phyloP scores from a whole-genome alignment of 441 rosid genomes.

The Adansonia rubrostipa region DNA sequence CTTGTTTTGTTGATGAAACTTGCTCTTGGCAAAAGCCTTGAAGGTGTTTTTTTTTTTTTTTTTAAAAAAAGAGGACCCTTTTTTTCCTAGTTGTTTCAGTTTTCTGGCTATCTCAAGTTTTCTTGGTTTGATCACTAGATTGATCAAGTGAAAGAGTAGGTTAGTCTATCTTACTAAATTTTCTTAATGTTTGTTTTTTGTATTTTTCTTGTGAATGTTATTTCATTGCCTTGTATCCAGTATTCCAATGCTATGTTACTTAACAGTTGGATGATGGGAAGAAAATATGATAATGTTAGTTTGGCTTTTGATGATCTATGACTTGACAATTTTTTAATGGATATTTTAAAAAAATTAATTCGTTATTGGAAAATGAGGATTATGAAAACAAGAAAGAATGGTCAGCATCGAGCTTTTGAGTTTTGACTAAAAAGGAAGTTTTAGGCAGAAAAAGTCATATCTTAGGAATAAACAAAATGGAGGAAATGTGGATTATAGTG shows the following conservation, averaged over 20 bases:
- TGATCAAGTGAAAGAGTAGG: conserved; percentile 22
- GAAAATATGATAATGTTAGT: conserved; percentile 28
- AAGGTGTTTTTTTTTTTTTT: conserved; percentile 56
- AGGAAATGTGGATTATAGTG: neutral
- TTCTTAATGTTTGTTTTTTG: neutral
- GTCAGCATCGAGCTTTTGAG: conserved; percentile 50
- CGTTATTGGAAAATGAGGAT: conserved; percentile 31
- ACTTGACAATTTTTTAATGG: conserved; percentile 13
- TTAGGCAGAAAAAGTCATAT: too few relatives aligned
- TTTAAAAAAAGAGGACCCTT: too few relatives aligned
- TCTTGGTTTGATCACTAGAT: conserved; percentile 4
- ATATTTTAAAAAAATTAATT: neutral
- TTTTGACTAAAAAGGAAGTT: conserved; percentile 44
- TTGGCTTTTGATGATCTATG: conserved; percentile 10
- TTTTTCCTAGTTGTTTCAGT: conserved; percentile 19
- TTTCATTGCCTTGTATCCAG: conserved; percentile 11
- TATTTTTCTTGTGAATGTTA: conserved; percentile 13
- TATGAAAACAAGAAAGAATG: conserved; percentile 33
- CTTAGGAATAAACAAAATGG: neutral
- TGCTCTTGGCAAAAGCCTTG: conserved; percentile 60
- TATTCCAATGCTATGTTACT: conserved; percentile 48
- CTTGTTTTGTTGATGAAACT: conserved; percentile 52
- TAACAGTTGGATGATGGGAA: conserved; percentile 48
- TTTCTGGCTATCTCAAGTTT: conserved; percentile 26
- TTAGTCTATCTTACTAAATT: neutral